Conservation (phyloP, 2,329 filamentous ascomycete genomes). For the Penicillium rolfsii region DNA sequence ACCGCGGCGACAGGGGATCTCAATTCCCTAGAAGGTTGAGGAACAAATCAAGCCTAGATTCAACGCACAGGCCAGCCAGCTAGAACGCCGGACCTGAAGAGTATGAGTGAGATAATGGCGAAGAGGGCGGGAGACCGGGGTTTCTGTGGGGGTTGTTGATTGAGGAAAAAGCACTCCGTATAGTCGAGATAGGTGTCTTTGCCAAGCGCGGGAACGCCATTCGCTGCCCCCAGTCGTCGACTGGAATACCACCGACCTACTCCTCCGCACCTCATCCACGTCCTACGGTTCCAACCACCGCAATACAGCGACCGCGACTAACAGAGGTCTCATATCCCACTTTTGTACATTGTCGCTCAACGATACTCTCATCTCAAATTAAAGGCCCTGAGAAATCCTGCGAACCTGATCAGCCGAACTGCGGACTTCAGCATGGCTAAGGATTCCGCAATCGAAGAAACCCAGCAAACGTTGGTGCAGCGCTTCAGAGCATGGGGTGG, state of each 20-base stretch:
- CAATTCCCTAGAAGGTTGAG: conserved; percentile 13
- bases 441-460: conserved; percentile 36
- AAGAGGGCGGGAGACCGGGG: conserved; percentile 18
- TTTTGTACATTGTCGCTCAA: too few species aligned
- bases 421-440: conserved; percentile 32
- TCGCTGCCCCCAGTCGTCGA: conserved; percentile 12
- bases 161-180: conserved; percentile 18
- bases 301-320: not conserved
- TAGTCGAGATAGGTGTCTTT: conserved; percentile 30
- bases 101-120: conserved; percentile 13
- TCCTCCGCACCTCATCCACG: conserved; percentile 2
- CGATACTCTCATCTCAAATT: not conserved
- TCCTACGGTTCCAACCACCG: not conserved
- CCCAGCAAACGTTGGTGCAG: conserved; percentile 45
- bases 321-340: not conserved
- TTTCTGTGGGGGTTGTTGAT: not conserved
- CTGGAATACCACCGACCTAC: conserved; percentile 5
- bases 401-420: conserved; percentile 15
- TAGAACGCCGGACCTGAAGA: conserved; percentile 4
- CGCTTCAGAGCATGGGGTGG: conserved; percentile 49
- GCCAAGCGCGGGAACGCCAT: conserved; percentile 27
- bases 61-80: not conserved
- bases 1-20: conserved; percentile 20
- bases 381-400: not conserved
- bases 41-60: conserved; percentile 3